These are phyloP conservation scores for Basidiobolus meristosporus DNA, from an alignment of 371 early-diverging fungal species.

Conservation along the genomic window DNA sequence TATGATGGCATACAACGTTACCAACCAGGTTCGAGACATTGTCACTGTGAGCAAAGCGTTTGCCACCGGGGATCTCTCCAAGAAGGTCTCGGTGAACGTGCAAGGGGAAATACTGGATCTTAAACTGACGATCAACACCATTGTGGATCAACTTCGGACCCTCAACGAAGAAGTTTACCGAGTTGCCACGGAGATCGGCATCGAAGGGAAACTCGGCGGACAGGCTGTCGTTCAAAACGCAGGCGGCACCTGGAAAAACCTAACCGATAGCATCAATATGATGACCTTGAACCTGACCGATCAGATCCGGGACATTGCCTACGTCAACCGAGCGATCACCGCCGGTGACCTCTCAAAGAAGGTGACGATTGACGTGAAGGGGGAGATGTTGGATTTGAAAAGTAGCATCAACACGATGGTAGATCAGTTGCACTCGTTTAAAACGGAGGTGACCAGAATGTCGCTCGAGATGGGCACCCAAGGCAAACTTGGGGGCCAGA, in stretches of 20 bases:
- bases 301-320: constrained; percentile 24
- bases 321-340: constrained; percentile 27
- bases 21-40: constrained; percentile 39
- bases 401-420: constrained; percentile 22
- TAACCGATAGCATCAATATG: constrained; percentile 23
- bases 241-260: constrained; percentile 29
- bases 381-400: constrained; percentile 17
- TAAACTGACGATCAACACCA: constrained; percentile 17
- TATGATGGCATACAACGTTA: constrained; percentile 36
- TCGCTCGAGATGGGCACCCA: constrained; percentile 26
- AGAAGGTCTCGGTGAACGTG: constrained; percentile 19
- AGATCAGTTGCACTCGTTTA: constrained; percentile 26
- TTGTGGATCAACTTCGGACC: constrained; percentile 20
- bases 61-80: constrained; percentile 27
- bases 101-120: constrained; percentile 16
- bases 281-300: constrained; percentile 21
- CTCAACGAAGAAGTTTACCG: constrained; percentile 28
- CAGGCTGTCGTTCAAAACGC: constrained; percentile 21
- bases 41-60: constrained; percentile 37
- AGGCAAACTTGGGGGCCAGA: constrained; percentile 25
- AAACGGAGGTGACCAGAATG: constrained; percentile 28
- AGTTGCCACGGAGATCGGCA: constrained; percentile 23
- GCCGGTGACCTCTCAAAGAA: constrained; percentile 21
- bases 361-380: constrained; percentile 18
- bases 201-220: constrained; percentile 21